Evolutionary conservation across 805 yeast species (phyloP).

Genomic region (Zygosaccharomyces gambellarensis): DNA sequence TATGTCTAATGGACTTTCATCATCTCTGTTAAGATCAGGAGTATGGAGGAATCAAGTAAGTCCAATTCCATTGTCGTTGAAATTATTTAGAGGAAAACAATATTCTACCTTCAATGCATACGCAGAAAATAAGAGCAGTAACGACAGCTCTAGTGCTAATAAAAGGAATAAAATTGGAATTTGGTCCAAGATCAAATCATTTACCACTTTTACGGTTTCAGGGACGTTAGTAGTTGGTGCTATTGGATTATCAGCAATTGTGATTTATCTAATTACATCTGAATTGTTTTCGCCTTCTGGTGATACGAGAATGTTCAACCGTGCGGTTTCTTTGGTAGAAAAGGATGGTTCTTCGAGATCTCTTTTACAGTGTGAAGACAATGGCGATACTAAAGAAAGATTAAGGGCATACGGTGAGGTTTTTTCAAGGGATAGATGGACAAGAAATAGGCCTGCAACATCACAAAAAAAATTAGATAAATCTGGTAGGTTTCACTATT

Average conservation of each 20-base stretch:
- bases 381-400: conserved; percentile 44
- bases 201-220: conserved; percentile 58
- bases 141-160: neutral
- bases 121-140: conserved; percentile 2
- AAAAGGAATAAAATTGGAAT: conserved; percentile 35
- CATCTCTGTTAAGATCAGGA: neutral
- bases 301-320: conserved; percentile 84
- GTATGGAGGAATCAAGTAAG: neutral
- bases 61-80: neutral
- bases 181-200: conserved; percentile 47
- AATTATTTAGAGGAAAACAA: neutral
- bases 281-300: conserved; percentile 87
- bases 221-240: conserved; percentile 64
- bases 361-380: conserved; percentile 46
- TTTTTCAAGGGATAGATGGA: conserved; percentile 66
- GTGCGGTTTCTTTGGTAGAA: conserved; percentile 75
- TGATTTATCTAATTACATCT: conserved; percentile 68
- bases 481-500: conserved; percentile 73
- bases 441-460: conserved; percentile 79
- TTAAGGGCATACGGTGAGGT: conserved; percentile 81
- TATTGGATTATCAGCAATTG: conserved; percentile 58
- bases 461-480: conserved; percentile 56
- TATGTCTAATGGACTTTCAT: neutral
- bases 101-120: conserved; percentile 15
- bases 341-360: conserved; percentile 56